Evolutionary conservation across 2,329 filamentous ascomycete species (phyloP).

Genomic region (Bretziella fagacearum): DNA sequence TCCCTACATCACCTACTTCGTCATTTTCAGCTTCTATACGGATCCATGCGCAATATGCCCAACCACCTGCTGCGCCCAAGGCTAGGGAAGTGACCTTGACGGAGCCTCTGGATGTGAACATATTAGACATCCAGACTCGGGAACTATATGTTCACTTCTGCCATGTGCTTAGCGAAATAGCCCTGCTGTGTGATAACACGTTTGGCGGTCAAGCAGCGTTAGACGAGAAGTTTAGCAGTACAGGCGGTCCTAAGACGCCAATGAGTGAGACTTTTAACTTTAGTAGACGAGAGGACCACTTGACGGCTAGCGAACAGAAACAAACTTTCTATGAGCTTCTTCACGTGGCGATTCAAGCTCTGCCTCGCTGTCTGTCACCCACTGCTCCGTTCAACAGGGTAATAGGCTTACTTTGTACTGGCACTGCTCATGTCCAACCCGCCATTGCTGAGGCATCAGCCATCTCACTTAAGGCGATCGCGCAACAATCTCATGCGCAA

Average conservation of each 20-base stretch:
- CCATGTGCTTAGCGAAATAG: conserved; percentile 88
- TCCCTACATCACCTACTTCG: conserved; percentile 33
- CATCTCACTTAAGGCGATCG: conserved; percentile 86
- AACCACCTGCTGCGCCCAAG: conserved; percentile 19
- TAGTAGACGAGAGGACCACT: conserved; percentile 60
- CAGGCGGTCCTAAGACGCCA: conserved; percentile 74
- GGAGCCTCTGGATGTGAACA: conserved; percentile 31
- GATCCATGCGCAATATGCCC: conserved; percentile 15
- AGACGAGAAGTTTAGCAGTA: conserved; percentile 82
- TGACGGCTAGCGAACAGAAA: conserved; percentile 60
- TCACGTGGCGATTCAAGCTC: conserved; percentile 84
- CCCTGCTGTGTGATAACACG: conserved; percentile 87
- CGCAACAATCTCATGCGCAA: conserved; percentile 79
- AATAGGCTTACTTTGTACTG: conserved; percentile 88
- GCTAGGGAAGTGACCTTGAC: conserved; percentile 37
- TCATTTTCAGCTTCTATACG: conserved; percentile 17
- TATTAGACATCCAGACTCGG: conserved; percentile 57
- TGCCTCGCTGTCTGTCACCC: conserved; percentile 81
- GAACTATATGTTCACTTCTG: conserved; percentile 86
- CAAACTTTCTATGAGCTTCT: conserved; percentile 92
- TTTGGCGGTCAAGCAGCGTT: conserved; percentile 91
- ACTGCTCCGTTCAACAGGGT: conserved; percentile 86
- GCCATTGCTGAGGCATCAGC: conserved; percentile 88
- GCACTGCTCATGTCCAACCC: conserved; percentile 83
- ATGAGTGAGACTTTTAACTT: conserved; percentile 92